Percentiles rank a stretch among this genome's conserved stretches.
These are phyloP conservation scores for Sporothrix pallida DNA, from an alignment of 2,329 filamentous ascomycete species.

Conservation along the genomic window DNA sequence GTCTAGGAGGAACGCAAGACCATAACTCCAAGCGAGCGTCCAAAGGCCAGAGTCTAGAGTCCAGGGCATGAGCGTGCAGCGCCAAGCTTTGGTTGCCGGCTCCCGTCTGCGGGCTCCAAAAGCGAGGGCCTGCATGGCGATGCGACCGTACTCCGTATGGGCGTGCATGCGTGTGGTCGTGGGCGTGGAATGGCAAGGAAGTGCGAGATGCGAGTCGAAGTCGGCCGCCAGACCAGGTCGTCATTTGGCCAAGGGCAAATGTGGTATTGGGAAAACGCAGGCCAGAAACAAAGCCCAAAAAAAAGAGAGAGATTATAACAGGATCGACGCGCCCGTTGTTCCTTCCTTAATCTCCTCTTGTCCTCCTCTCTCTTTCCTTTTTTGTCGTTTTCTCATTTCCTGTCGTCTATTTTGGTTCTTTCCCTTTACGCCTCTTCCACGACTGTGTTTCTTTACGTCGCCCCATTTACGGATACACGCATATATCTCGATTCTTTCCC, in stretches of 20 bases:
- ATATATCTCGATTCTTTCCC: constrained; percentile 10
- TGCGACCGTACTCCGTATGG: not conserved
- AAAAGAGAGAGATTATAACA: constrained; percentile 22
- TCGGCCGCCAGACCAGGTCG: constrained; percentile 23
- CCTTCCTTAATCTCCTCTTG: constrained; percentile 17
- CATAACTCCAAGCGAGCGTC: not conserved
- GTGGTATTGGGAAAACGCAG: not conserved
- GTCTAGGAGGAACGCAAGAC: not conserved
- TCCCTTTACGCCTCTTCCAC: not conserved
- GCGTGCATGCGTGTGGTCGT: not conserved
- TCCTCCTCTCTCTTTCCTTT: constrained; percentile 19
- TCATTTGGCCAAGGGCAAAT: not conserved
- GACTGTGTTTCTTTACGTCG: not conserved
- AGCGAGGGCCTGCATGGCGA: constrained; percentile 6
- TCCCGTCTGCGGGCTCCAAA: constrained; percentile 31
- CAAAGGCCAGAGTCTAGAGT: not conserved
- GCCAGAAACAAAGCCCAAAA: constrained; percentile 5
- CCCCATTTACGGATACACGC: not conserved
- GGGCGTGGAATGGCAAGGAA: not conserved
- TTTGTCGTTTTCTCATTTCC: constrained; percentile 7
- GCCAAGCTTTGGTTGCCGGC: constrained; percentile 32
- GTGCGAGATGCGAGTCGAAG: not conserved
- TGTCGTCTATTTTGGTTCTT: not conserved
- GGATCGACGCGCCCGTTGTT: constrained; percentile 21
- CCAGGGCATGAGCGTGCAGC: constrained; percentile 22